Base-by-base conservation (phyloP, 2,329 filamentous ascomycete species). In the Colletotrichum sp. region DNA sequence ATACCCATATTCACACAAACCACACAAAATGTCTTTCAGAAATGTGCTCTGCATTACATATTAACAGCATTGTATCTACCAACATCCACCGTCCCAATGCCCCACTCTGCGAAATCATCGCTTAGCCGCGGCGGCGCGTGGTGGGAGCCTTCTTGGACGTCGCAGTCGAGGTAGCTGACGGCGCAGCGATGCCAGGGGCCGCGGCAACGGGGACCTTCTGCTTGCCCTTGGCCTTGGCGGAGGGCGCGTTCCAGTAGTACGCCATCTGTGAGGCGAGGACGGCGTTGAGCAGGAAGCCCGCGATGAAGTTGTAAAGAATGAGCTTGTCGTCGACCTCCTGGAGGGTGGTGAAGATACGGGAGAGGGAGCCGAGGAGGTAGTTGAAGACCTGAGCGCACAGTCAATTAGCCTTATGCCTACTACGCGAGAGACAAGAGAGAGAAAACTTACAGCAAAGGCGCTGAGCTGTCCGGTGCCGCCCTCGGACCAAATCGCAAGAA, bases 271-370 rank as follows among this genome's bases (percentile, higher is more conserved):
- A 86, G 16, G 96, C 96, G 74, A 99, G 89, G 72, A 99, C 90
- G 74, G 93, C 89, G 86, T 99, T 99, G 80, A 99, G 91, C n/a
- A 89, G 87, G 84, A 98, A 98, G 32, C 96, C 97, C 9, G 96
- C 95, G 71, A 99, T 87, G 89, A 98, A 99, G 67, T 96, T 95
- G 87, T 98, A 99, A 30, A 99, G 91, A 81, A 99, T 99, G 75
- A 99, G 90, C 86, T 96, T 96, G 86, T 99, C 97, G 84, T 98
- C 95, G 76, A 99, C 97, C 88, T 99, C 97, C 83, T 99, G 96
- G 74, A 99, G 89, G 11, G 98, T 99, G 36, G 97, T 99, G 86
- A 98, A 99, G 87, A 99, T 98, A 83, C 97, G 95, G 30, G 95
- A 95, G 75, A 99, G 92, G 59, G 96, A 98, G 52, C 98, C 97